phyloP scores from a whole-genome alignment of 306 rosid genomes.

The Citrullus mucosospermus region DNA sequence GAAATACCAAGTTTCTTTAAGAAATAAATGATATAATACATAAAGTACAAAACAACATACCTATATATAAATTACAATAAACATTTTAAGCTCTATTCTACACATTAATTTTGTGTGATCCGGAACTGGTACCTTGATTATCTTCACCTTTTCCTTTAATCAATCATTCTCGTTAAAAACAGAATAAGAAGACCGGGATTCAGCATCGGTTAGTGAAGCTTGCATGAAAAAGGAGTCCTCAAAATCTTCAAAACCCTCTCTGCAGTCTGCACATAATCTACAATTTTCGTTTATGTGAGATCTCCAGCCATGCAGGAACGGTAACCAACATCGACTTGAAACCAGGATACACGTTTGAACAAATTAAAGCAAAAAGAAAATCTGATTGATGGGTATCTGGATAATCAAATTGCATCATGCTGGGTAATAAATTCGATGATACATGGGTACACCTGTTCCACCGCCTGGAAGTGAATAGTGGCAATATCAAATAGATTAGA shows the following conservation, averaged over 20 bases:
- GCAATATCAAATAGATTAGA: neutral
- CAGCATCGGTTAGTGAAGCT: neutral
- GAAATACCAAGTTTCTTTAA: neutral
- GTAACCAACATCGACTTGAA: neutral
- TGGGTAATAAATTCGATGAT: slow-evolving; percentile 55
- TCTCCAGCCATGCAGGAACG: neutral
- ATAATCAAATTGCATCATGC: slow-evolving; percentile 44
- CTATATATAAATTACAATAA: neutral
- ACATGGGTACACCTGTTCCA: slow-evolving; percentile 73
- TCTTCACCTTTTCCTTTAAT: neutral
- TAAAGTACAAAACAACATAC: neutral
- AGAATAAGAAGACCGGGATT: neutral
- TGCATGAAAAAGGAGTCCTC: neutral
- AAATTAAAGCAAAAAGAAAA: neutral
- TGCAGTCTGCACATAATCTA: neutral
- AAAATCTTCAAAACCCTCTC: neutral
- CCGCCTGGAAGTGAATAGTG: slow-evolving; percentile 41
- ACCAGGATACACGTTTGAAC: neutral
- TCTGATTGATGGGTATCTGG: neutral
- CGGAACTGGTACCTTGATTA: neutral
- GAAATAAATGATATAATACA: neutral
- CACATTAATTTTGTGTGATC: neutral
- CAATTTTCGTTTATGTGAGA: neutral
- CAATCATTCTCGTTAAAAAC: neutral
- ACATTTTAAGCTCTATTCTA: neutral